These are phyloP conservation scores for Lentinus polychrous DNA, from an alignment of 1,284 basidiomycete species.

Conservation along the genomic window DNA sequence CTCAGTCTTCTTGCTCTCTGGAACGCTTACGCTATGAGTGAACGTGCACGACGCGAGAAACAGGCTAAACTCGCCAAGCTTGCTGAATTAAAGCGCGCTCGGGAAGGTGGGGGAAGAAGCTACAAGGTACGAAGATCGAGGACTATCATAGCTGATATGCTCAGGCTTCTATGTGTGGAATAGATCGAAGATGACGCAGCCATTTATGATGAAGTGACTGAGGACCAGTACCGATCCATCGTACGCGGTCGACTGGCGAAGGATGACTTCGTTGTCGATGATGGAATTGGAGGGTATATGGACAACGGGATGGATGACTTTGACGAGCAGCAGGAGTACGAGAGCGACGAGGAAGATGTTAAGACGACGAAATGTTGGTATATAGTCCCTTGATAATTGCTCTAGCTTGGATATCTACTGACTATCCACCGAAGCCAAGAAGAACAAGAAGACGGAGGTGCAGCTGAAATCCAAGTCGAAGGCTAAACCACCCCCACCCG, in stretches of 20 bases:
- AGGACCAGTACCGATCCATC: conserved; percentile 85
- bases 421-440: conserved; percentile 28
- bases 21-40: conserved; percentile 17
- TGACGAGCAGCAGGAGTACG: conserved; percentile 46
- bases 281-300: conserved; percentile 88
- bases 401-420: not conserved
- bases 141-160: conserved; percentile 3
- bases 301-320: conserved; percentile 97
- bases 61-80: conserved; percentile 26
- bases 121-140: too few relatives aligned
- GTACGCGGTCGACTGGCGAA: conserved; percentile 81
- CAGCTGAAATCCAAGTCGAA: conserved; percentile 34
- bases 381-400: not conserved
- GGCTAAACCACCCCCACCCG: conserved; percentile 39
- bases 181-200: conserved; percentile 60
- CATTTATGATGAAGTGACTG: conserved; percentile 90
- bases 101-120: conserved; percentile 26
- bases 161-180: conserved; percentile 9
- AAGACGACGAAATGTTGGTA: conserved; percentile 33
- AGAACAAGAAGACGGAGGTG: conserved; percentile 36
- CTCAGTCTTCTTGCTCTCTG: not conserved
- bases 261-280: conserved; percentile 96
- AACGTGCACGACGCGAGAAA: conserved; percentile 22
- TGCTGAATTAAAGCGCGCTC: conserved; percentile 27
- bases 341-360: conserved; percentile 34